phyloP scores from a whole-genome alignment of 2,329 filamentous ascomycete species.

The Tolypocladium pustulatum region DNA sequence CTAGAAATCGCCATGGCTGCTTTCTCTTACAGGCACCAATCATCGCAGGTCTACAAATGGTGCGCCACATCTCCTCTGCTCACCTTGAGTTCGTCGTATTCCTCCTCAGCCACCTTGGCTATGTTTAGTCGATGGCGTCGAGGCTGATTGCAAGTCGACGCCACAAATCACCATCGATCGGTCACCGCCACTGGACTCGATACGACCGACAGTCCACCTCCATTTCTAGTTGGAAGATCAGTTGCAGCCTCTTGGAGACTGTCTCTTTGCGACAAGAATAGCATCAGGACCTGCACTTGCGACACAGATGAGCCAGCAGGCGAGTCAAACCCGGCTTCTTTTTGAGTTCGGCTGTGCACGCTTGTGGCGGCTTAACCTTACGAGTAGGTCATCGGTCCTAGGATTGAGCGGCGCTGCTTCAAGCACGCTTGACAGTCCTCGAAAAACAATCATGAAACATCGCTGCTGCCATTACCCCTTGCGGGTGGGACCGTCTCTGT shows the following conservation, averaged over 20 bases:
- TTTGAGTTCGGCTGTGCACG: neutral
- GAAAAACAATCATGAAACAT: neutral
- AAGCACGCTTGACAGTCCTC: neutral
- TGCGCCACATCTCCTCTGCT: neutral
- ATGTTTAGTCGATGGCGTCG: neutral
- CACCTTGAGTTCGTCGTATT: neutral
- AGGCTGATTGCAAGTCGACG: neutral
- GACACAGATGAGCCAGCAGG: neutral
- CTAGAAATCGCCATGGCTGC: neutral
- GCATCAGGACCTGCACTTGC: neutral
- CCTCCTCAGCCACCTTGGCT: neutral
- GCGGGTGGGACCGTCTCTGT: neutral
- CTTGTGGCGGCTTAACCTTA: neutral
- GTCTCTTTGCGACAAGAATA: neutral
- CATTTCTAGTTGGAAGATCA: neutral
- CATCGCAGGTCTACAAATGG: neutral
- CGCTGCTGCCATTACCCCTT: neutral
- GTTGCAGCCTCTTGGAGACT: neutral
- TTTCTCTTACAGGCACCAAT: neutral
- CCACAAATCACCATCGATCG: neutral
- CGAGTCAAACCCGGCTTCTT: neutral
- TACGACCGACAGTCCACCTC: neutral
- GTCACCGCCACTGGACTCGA: neutral
- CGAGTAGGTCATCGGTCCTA: neutral
- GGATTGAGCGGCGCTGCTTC: neutral